Evolutionary conservation across 176 grass and related monocot genomes (phyloP).

Genomic region (Rhipidocladum racemiflorum): DNA sequence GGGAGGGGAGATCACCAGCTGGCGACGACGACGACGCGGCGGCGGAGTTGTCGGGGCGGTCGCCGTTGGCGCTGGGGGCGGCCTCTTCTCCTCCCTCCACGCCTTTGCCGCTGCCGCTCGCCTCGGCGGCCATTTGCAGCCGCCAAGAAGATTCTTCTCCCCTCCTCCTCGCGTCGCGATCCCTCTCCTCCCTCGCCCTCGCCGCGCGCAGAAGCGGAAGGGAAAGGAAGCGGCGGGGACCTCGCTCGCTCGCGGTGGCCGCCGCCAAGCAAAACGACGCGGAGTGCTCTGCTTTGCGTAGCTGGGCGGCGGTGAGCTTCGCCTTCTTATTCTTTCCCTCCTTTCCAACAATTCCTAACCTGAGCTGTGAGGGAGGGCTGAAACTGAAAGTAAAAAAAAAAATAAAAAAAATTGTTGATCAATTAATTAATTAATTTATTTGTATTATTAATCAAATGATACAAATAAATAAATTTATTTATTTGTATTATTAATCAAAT

Average conservation of each 20-base stretch:
- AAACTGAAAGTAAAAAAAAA: background rate
- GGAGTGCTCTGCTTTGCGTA: background rate
- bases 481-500: no score
- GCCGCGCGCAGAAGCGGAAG: background rate
- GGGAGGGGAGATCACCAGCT: slow-evolving; percentile 19
- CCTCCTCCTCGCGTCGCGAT: background rate
- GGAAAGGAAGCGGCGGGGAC: background rate
- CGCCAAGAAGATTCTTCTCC: background rate
- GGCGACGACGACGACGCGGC: background rate
- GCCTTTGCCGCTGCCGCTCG: background rate
- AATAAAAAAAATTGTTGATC: no score
- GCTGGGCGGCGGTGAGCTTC: no score
- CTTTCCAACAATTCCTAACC: background rate
- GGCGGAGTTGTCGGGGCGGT: background rate
- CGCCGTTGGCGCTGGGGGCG: slow-evolving; percentile 12
- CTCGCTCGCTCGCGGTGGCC: background rate
- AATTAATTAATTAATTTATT: no score
- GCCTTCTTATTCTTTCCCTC: background rate
- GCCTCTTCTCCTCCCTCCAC: background rate
- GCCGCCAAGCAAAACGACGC: background rate
- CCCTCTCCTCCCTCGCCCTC: background rate
- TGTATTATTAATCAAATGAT: no score
- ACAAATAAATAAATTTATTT: no score
- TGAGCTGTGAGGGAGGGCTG: background rate
- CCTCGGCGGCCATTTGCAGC: slow-evolving; percentile 32